Evolutionary conservation across 1,284 basidiomycete genomes (phyloP), one percentile per base, ranked within the genome.

Genomic region (Tilletia walkeri): DNA sequence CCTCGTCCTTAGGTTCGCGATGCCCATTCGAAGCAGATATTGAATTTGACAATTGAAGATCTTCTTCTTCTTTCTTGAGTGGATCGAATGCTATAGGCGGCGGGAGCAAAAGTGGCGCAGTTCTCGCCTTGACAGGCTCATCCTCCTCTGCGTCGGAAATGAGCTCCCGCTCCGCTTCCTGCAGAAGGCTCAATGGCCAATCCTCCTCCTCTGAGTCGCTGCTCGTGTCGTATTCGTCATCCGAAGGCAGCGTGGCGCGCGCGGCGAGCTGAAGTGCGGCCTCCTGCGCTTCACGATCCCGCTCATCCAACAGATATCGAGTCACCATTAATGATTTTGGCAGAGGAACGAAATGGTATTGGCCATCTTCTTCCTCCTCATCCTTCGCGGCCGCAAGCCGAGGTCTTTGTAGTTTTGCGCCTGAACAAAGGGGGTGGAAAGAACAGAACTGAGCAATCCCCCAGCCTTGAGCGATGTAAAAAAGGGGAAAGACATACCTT

Each of bases 131-230:
- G 4, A 56, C 24, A 56, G 20, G 54, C 54, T 34, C 54, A 5
- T 56, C 24, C 10, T 12, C 20, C 20, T 56, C 54, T 4, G 12
- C 54, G 10, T 56, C 54, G 20, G 24, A 12, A 5, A 56, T 38
- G 36, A 63, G 36, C 16, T 63, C 59, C 16, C 34, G 59, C 36
- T 63, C 59, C 12, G 59, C 59, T 20, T 63, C 59, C 36, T 38
- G 12, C 59, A 63, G n/a, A 2, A 63, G 59, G 9, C 18, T 39
- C 4, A 63, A 34, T 1, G 30, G 59, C 59, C 59, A 63, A 6
- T 63, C 34, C 14, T 18, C 18, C 20, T 63, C 59, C 3, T 63
- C 59, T 7, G 18, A 20, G 30, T 14, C 59, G 14, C 36, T 63
- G 41, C 41, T 45, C 14, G 41, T 9, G 6, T 63, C 59, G 12